phyloP scores from a whole-genome alignment of 106 monocot genomes.

The Apostasia shenzhenica region DNA sequence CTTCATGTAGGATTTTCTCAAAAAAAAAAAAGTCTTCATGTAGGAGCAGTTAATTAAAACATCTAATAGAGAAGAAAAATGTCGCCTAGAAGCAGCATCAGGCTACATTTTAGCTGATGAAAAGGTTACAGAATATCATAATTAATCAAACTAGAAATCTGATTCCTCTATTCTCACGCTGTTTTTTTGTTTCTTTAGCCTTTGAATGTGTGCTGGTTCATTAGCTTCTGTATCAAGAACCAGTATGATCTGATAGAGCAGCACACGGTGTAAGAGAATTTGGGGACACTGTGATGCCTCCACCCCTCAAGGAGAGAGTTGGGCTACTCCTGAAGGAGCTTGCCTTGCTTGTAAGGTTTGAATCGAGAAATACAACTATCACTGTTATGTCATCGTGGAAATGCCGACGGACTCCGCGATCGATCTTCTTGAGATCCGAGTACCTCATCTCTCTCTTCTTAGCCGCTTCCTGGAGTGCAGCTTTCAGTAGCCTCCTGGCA shows the following conservation, averaged over 20 bases:
- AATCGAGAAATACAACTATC: constrained; percentile 13
- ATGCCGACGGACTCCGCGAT: constrained; percentile 8
- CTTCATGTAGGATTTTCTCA: neutral
- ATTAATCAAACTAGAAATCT: neutral
- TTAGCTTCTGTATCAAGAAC: neutral
- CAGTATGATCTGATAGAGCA: neutral
- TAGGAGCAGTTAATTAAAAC: neutral
- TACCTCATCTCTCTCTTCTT: constrained; percentile 22
- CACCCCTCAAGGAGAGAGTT: constrained; percentile 11
- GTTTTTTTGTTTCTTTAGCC: too few relatives aligned
- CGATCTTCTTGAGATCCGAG: constrained; percentile 10
- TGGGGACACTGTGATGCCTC: constrained; percentile 5
- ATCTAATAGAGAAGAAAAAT: neutral
- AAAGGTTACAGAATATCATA: neutral
- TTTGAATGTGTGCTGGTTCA: too few relatives aligned
- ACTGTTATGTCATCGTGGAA: constrained; percentile 25
- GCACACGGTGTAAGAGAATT: constrained; percentile 6
- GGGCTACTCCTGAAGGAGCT: constrained; percentile 1
- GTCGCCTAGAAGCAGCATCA: neutral
- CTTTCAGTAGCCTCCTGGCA: constrained; percentile 9
- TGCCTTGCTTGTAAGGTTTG: constrained; percentile 15
- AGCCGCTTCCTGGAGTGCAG: constrained; percentile 15
- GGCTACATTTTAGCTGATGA: neutral
- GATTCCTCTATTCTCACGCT: neutral
- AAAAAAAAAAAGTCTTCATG: neutral